Evolutionary conservation across 768 basidiomycete genomes (phyloP).

Genomic region (Coprinellus micaceus): DNA sequence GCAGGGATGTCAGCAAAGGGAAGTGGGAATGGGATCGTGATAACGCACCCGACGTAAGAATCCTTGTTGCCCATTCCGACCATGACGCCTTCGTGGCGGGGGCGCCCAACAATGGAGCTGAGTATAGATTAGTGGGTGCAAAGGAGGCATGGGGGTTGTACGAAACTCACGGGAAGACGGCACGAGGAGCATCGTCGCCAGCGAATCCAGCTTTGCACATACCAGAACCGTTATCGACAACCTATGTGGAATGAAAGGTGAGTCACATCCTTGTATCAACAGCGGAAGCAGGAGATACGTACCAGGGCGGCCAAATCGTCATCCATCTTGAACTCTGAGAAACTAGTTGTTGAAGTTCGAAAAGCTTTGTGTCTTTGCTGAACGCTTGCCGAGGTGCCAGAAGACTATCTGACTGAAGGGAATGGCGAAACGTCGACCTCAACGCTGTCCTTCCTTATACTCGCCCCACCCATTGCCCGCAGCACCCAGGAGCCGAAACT

Average conservation of each 20-base stretch:
- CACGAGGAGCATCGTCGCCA: constrained; percentile 80
- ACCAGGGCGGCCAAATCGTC: constrained; percentile 37
- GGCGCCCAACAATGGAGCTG: constrained; percentile 85
- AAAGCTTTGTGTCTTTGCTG: no score
- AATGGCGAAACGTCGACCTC: no score
- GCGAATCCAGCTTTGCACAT: constrained; percentile 98
- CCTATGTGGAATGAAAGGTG: constrained; percentile 33
- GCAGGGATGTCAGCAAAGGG: constrained; percentile 1
- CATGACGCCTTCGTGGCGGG: constrained; percentile 87
- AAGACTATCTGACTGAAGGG: no score
- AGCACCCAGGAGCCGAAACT: no score
- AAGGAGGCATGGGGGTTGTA: neutral
- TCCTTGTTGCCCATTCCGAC: constrained; percentile 92
- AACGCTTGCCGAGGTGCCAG: no score
- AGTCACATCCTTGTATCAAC: neutral
- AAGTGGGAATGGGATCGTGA: neutral
- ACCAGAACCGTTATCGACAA: constrained; percentile 88
- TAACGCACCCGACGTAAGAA: constrained; percentile 76
- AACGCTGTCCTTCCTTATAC: no score
- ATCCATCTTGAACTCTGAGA: constrained; percentile 23
- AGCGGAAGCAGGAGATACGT: constrained; percentile 39
- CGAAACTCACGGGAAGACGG: constrained; percentile 80
- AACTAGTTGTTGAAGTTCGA: no score
- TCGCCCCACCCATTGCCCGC: no score
- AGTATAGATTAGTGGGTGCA: constrained; percentile 3